Conservation (phyloP, 768 basidiomycete species). For the Lentinula edodes region DNA sequence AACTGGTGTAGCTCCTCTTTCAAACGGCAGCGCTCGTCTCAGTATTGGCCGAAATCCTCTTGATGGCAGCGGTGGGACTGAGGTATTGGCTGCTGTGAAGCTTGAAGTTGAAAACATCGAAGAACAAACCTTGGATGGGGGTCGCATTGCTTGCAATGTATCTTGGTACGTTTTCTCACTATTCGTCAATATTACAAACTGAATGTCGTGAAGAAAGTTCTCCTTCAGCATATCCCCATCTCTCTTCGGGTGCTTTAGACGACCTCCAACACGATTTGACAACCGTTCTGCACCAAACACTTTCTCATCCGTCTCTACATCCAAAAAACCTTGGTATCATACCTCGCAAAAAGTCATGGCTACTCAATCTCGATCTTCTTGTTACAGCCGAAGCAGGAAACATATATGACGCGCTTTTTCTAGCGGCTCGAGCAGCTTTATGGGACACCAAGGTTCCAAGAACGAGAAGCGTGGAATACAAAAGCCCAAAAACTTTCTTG, state of each 20-base stretch:
- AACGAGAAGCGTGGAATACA: constrained; percentile 68
- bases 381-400: constrained; percentile 74
- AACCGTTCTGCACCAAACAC: constrained; percentile 52
- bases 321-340: constrained; percentile 62
- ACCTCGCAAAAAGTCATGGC: constrained; percentile 63
- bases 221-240: constrained; percentile 72
- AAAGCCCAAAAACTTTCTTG: constrained; percentile 29
- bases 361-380: constrained; percentile 69
- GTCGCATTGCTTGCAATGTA: constrained; percentile 61
- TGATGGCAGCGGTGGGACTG: constrained; percentile 62
- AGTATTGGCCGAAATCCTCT: constrained; percentile 57
- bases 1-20: constrained; percentile 72
- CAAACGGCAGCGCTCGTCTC: constrained; percentile 79
- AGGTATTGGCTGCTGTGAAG: constrained; percentile 73
- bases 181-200: constrained; percentile 5
- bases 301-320: constrained; percentile 62
- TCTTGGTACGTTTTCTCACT: constrained; percentile 56
- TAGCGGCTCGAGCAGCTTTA: constrained; percentile 73
- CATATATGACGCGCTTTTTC: constrained; percentile 69
- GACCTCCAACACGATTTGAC: constrained; percentile 75
- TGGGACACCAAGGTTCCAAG: constrained; percentile 79
- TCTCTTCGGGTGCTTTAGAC: constrained; percentile 59
- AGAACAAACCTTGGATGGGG: constrained; percentile 41
- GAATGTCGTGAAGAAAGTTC: constrained; percentile 51
- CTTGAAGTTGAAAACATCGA: constrained; percentile 68